These are phyloP conservation scores for Choiromyces venosus DNA, from an alignment of 495 filamentous ascomycete genomes.

Conservation along the genomic window DNA sequence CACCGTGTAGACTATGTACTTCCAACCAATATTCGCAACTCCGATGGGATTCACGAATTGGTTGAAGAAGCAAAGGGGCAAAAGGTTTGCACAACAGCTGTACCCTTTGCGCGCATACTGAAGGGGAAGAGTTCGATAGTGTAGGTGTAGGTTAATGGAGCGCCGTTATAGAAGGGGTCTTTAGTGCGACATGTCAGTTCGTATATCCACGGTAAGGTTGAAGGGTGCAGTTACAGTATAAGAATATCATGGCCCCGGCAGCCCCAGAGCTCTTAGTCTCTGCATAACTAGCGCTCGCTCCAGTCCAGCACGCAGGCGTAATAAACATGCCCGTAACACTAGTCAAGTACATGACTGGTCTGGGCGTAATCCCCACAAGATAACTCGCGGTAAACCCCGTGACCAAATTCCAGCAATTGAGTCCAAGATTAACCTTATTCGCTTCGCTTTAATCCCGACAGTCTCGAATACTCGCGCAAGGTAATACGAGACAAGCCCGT, in stretches of 20 bases:
- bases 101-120: conserved; percentile 55
- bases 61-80: conserved; percentile 56
- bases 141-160: conserved; percentile 48
- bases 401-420: conserved; percentile 55
- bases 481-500: conserved; percentile 29
- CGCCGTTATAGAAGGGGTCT: conserved; percentile 29
- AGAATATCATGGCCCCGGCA: conserved; percentile 56
- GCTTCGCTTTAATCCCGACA: conserved; percentile 50
- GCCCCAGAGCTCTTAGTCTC: conserved; percentile 46
- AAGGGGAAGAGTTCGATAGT: conserved; percentile 62
- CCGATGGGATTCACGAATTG: conserved; percentile 62
- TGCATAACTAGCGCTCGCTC: conserved; percentile 53
- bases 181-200: no score
- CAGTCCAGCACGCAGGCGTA: conserved; percentile 57
- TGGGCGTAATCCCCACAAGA: conserved; percentile 44
- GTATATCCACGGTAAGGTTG: no score
- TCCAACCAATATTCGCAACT: conserved; percentile 55
- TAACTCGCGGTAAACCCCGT: conserved; percentile 49
- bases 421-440: conserved; percentile 54
- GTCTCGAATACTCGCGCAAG: conserved; percentile 25
- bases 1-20: conserved; percentile 59
- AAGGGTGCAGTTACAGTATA: conserved; percentile 49
- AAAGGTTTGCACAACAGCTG: conserved; percentile 59
- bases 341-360: conserved; percentile 55
- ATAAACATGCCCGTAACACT: conserved; percentile 51